These are phyloP conservation scores for Cyanophora paradoxa DNA, from an alignment of 78 protist genomes.

Conservation along the genomic window DNA sequence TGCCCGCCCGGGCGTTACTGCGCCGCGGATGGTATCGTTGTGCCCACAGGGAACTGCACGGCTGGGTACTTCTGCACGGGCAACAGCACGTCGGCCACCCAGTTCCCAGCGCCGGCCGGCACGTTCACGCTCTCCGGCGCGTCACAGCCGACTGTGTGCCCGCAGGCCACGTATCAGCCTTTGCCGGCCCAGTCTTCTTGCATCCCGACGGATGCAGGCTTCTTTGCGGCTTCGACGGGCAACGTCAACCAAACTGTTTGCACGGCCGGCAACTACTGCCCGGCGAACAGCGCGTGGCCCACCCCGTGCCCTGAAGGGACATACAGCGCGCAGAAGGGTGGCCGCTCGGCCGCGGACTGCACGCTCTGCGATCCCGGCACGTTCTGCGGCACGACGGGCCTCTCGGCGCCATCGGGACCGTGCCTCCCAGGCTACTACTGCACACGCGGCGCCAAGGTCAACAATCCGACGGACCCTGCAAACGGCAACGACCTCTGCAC, in stretches of 20 bases:
- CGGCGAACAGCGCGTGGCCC: slow-evolving; percentile 1
- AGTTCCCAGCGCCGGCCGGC: neutral
- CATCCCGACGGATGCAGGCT: neutral
- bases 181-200: neutral
- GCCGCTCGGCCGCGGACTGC: neutral
- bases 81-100: neutral
- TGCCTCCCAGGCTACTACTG: slow-evolving; percentile 47
- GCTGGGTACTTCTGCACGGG: slow-evolving; percentile 39
- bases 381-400: neutral
- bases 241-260: neutral
- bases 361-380: neutral
- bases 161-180: neutral
- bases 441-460: slow-evolving; percentile 27
- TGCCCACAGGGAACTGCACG: slow-evolving; percentile 21
- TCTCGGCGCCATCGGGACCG: slow-evolving; percentile 18
- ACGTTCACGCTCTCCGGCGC: neutral
- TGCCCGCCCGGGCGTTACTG: neutral
- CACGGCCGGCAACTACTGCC: slow-evolving; percentile 38
- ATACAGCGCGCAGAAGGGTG: neutral
- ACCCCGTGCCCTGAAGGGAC: slow-evolving; percentile 18
- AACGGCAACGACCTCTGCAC: slow-evolving; percentile 12
- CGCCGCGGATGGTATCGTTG: neutral
- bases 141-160: neutral
- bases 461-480: too few species aligned
- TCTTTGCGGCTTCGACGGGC: neutral